A percentile compares a stretch with the other conserved stretches of the same genome.
Conservation (phyloP, 768 basidiomycete genomes). For the Podaxis rugospora region DNA sequence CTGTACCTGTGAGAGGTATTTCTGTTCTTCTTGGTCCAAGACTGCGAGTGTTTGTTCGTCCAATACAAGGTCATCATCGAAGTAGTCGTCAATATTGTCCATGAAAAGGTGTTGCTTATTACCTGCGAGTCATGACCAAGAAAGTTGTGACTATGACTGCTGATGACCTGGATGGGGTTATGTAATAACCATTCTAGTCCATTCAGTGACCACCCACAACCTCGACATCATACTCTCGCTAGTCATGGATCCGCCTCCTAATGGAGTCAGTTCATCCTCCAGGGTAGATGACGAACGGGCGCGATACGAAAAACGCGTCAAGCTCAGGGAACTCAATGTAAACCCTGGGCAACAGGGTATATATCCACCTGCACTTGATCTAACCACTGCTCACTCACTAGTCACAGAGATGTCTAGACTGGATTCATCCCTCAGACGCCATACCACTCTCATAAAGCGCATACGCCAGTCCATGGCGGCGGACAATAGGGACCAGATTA, state of each 20-base stretch:
- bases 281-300: conserved; percentile 41
- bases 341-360: conserved; percentile 45
- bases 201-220: neutral
- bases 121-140: neutral
- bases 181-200: neutral
- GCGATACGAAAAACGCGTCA: conserved; percentile 52
- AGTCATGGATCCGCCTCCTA: conserved; percentile 27
- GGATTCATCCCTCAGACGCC: conserved; percentile 93
- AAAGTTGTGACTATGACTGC: neutral
- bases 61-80: conserved; percentile 57
- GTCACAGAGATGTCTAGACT: conserved; percentile 64
- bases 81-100: conserved; percentile 64
- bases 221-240: neutral
- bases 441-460: conserved; percentile 93
- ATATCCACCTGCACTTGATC: conserved; percentile 3
- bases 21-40: conserved; percentile 56
- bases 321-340: conserved; percentile 54
- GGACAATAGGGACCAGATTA: conserved; percentile 79
- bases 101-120: conserved; percentile 26
- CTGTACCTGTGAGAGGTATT: conserved; percentile 22
- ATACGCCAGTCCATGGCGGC: conserved; percentile 81
- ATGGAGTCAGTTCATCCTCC: conserved; percentile 19
- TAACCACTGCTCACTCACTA: neutral
- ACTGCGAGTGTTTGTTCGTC: conserved; percentile 59
- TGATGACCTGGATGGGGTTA: neutral